A percentile compares a stretch with the other conserved stretches of the same genome.
These are phyloP conservation scores for Thelephora terrestris DNA, from an alignment of 1,284 basidiomycete species.

Conservation along the genomic window DNA sequence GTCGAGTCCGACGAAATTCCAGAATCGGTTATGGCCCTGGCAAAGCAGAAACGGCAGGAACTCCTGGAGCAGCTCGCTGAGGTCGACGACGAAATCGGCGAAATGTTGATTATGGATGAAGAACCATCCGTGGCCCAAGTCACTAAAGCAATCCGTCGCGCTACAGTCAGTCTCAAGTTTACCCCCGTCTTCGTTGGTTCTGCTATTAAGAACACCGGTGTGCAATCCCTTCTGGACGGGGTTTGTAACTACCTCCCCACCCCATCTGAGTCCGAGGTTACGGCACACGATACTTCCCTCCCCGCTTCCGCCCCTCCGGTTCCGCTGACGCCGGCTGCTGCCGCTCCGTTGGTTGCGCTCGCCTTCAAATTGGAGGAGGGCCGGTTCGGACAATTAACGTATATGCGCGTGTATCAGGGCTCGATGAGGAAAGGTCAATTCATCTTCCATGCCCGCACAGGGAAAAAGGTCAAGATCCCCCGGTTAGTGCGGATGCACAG, in stretches of 20 bases:
- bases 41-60: slow-evolving; percentile 77
- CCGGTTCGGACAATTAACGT: slow-evolving; percentile 94
- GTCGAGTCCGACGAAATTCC: slow-evolving; percentile 90
- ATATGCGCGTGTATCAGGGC: slow-evolving; percentile 99
- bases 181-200: slow-evolving; percentile 96
- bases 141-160: slow-evolving; percentile 78
- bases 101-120: slow-evolving; percentile 85
- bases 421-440: slow-evolving; percentile 76
- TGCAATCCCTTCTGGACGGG: slow-evolving; percentile 92
- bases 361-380: slow-evolving; percentile 99
- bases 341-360: slow-evolving; percentile 86
- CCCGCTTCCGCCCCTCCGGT: slow-evolving; percentile 61
- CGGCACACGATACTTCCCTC: slow-evolving; percentile 77
- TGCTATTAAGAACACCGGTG: slow-evolving; percentile 95
- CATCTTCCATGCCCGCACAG: slow-evolving; percentile 92
- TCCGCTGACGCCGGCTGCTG: slow-evolving; percentile 68
- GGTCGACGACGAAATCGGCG: slow-evolving; percentile 91
- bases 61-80: slow-evolving; percentile 95
- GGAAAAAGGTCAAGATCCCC: slow-evolving; percentile 98
- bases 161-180: slow-evolving; percentile 85
- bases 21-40: slow-evolving; percentile 58
- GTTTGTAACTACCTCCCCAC: slow-evolving; percentile 94
- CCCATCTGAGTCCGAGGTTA: slow-evolving; percentile 72
- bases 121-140: slow-evolving; percentile 69
- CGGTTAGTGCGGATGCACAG: slow-evolving; percentile 96